These are phyloP conservation scores for Phialocephala subalpina DNA, from an alignment of 2,329 filamentous ascomycete genomes.

Conservation along the genomic window DNA sequence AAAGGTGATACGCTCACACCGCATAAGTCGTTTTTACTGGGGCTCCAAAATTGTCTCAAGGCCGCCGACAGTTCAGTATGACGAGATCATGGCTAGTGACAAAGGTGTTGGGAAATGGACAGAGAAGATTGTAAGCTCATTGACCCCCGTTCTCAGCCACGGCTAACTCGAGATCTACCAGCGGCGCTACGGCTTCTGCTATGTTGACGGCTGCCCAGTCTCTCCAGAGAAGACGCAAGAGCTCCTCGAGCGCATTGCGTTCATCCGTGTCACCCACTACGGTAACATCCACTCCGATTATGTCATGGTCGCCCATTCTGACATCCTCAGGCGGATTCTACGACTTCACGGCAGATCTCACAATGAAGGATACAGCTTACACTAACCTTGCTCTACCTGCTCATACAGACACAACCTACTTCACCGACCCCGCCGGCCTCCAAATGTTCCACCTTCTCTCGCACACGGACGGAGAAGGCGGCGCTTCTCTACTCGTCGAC, in stretches of 20 bases:
- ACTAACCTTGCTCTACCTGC: conserved; percentile 83
- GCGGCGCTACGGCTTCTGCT: conserved; percentile 78
- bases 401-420: conserved; percentile 97
- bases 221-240: conserved; percentile 74
- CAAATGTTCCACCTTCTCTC: conserved; percentile 94
- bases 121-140: conserved; percentile 63
- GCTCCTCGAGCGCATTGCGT: conserved; percentile 83
- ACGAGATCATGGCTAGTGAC: conserved; percentile 65
- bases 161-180: conserved; percentile 46
- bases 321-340: conserved; percentile 67
- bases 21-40: conserved; percentile 48
- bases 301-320: conserved; percentile 5
- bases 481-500: conserved; percentile 84
- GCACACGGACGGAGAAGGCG: conserved; percentile 74
- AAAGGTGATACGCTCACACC: neutral
- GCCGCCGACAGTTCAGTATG: conserved; percentile 67
- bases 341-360: conserved; percentile 90
- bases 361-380: conserved; percentile 90
- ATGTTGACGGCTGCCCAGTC: conserved; percentile 74
- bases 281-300: conserved; percentile 55
- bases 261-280: conserved; percentile 91
- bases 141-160: neutral
- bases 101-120: conserved; percentile 67
- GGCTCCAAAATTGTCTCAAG: conserved; percentile 47
- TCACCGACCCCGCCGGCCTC: conserved; percentile 88